Evolutionary conservation across 257 asterid genomes (phyloP).

Genomic region (Penstemon newberryi): DNA sequence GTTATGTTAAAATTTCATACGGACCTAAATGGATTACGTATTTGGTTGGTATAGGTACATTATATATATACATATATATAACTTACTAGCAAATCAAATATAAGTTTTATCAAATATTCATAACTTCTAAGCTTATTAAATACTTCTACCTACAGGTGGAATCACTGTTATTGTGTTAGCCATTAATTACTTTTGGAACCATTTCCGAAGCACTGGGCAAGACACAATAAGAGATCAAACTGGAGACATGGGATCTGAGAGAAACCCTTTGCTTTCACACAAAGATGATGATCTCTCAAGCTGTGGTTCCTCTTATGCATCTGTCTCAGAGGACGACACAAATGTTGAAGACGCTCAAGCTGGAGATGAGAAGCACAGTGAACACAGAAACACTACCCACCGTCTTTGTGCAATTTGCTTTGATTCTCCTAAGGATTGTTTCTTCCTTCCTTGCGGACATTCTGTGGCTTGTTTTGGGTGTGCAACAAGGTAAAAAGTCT

Average conservation of each 20-base stretch:
- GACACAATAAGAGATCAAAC: slow-evolving; percentile 33
- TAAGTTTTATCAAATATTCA: slow-evolving; percentile 5
- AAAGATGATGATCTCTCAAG: slow-evolving; percentile 53
- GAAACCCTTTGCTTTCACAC: slow-evolving; percentile 56
- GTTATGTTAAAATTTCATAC: slow-evolving; percentile 58
- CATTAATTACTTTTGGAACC: slow-evolving; percentile 37
- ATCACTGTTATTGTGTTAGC: slow-evolving; percentile 43
- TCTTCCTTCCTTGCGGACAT: slow-evolving; percentile 92
- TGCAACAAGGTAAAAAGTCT: slow-evolving; percentile 57
- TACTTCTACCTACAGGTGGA: slow-evolving; percentile 51
- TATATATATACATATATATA: slow-evolving; percentile 13
- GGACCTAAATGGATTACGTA: slow-evolving; percentile 77
- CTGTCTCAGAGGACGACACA: slow-evolving; percentile 51
- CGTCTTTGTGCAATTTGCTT: slow-evolving; percentile 79
- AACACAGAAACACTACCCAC: slow-evolving; percentile 33
- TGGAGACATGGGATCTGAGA: slow-evolving; percentile 40
- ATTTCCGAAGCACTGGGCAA: slow-evolving; percentile 31
- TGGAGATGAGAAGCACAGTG: slow-evolving; percentile 43
- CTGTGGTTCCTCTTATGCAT: slow-evolving; percentile 55
- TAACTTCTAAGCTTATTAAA: slow-evolving; percentile 1
- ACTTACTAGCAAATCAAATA: background rate
- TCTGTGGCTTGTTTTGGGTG: slow-evolving; percentile 80
- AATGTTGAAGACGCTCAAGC: slow-evolving; percentile 36
- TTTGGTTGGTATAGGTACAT: slow-evolving; percentile 57
- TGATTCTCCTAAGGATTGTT: slow-evolving; percentile 78